Evolutionary conservation across 768 basidiomycete species (phyloP).

Genomic region (Mycena amicta): DNA sequence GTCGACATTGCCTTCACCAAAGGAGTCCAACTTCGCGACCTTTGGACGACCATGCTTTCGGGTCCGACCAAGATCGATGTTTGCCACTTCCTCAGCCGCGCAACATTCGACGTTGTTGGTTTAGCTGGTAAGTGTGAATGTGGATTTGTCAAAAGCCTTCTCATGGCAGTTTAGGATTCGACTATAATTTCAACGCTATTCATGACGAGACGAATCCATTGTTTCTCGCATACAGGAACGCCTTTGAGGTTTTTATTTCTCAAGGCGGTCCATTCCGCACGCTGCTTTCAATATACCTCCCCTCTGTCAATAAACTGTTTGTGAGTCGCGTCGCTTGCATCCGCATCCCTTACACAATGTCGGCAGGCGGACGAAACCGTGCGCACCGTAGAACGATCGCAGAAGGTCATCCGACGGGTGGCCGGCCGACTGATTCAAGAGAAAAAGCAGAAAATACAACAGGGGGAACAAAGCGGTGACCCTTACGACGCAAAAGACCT

Average conservation of each 20-base stretch:
- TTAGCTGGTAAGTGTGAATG: slow-evolving; percentile 68
- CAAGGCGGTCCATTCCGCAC: slow-evolving; percentile 50
- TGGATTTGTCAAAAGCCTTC: too few relatives aligned
- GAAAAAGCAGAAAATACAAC: slow-evolving; percentile 73
- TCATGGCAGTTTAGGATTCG: slow-evolving; percentile 74
- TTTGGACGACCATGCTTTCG: slow-evolving; percentile 55
- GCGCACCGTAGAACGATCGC: slow-evolving; percentile 56
- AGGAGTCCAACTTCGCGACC: slow-evolving; percentile 60
- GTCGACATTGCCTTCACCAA: slow-evolving; percentile 74
- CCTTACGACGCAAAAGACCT: slow-evolving; percentile 71
- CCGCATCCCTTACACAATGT: slow-evolving; percentile 1
- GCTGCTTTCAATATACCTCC: slow-evolving; percentile 59
- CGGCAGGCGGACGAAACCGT: slow-evolving; percentile 56
- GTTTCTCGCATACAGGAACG: slow-evolving; percentile 79
- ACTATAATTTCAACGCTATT: slow-evolving; percentile 85
- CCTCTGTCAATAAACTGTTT: slow-evolving; percentile 54
- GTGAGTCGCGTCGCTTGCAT: slow-evolving; percentile 40
- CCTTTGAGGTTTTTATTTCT: slow-evolving; percentile 76
- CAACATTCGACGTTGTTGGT: slow-evolving; percentile 91
- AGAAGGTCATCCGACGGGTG: slow-evolving; percentile 63
- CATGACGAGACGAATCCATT: slow-evolving; percentile 78
- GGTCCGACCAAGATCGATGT: slow-evolving; percentile 59
- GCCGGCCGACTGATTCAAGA: slow-evolving; percentile 78
- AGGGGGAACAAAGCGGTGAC: slow-evolving; percentile 55
- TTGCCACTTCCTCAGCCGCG: slow-evolving; percentile 77